Base-by-base conservation (phyloP, 176 grass and related monocot genomes). In the Phoenix roebelenii region DNA sequence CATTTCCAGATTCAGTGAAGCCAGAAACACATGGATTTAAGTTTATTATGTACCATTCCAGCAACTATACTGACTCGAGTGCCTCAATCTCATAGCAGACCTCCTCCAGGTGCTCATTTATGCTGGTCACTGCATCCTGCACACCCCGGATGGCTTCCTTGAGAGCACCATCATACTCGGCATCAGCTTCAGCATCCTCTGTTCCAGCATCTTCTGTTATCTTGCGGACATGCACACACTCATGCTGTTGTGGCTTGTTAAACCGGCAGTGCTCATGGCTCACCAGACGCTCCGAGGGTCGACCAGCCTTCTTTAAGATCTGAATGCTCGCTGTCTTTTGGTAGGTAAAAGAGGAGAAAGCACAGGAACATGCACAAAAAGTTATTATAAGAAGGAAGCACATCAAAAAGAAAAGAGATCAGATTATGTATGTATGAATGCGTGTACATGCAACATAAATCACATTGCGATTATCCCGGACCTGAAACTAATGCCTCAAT, bases 31-130 rank as follows among this genome's bases (percentile, higher is more conserved):
- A 44, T 44, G 10, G 10, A 44, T 44, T 44, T 14, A 44, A 44
- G 1, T 44, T 44, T 3, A 44, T 44, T 1, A 44, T 44, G 35
- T 2, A 14, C 7, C 3, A 44, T 9, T 44, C 10, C 35, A 44
- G 35, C 35, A 44, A 44, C 35, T 44, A 44, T 53, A 83, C 81
- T 12, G 75, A 63, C 59, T 83, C 87, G 0, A 97, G 87, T 19
- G 72, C 81, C 0, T 91, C 84, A 0, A 97, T 88, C 72, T 91
- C 92, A 61, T 97, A 97, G 14, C 75, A 74, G 20, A 83, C 83
- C 30, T 97, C 92, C 59, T 97, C 92, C 72, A 91, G 57, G 20
- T 76, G 82, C 60, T 97, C 87, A 56, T 91, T 91, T 55, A 97
- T 97, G 72, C 44, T 60, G 2, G 84, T 97, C 63, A 97, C 87